phyloP scores from a whole-genome alignment of 2,329 filamentous ascomycete species.

The Cercospora sojina region DNA sequence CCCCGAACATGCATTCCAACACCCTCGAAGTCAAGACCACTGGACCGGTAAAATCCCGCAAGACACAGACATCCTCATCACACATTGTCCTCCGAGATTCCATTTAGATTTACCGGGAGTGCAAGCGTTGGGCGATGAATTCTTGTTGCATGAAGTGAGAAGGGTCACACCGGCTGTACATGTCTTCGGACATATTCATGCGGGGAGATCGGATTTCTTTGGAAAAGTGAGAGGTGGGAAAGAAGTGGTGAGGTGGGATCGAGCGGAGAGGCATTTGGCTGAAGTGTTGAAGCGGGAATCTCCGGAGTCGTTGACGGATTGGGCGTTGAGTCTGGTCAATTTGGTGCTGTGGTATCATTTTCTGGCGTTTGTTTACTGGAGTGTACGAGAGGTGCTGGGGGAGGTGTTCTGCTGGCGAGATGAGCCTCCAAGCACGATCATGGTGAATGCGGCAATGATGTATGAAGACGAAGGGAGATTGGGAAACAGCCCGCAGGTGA shows the following conservation, averaged over 20 bases:
- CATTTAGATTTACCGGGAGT: conserved; percentile 63
- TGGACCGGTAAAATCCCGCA: conserved; percentile 71
- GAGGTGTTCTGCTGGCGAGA: conserved; percentile 57
- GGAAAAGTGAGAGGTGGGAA: conserved; percentile 54
- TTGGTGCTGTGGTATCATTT: conserved; percentile 53
- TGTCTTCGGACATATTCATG: conserved; percentile 84
- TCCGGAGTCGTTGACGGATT: conserved; percentile 39
- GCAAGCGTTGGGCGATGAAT: conserved; percentile 63
- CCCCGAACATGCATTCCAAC: conserved; percentile 73
- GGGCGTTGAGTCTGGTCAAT: conserved; percentile 38
- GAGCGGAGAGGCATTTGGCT: conserved; percentile 70
- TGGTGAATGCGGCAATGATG: conserved; percentile 63
- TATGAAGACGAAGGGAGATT: conserved; percentile 50
- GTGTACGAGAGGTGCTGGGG: conserved; percentile 51
- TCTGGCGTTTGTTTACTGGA: conserved; percentile 43
- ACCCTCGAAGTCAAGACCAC: conserved; percentile 62
- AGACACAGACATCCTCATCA: conserved; percentile 75
- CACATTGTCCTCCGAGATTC: conserved; percentile 73
- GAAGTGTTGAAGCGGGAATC: conserved; percentile 50
- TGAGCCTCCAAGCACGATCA: conserved; percentile 40
- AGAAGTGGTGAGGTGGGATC: conserved; percentile 72
- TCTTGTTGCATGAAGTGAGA: conserved; percentile 69
- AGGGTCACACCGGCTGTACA: conserved; percentile 72
- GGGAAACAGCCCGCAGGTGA: conserved; percentile 47
- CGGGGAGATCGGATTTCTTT: conserved; percentile 46